These are phyloP conservation scores for Corylus americana DNA, from an alignment of 306 rosid genomes.

Conservation along the genomic window DNA sequence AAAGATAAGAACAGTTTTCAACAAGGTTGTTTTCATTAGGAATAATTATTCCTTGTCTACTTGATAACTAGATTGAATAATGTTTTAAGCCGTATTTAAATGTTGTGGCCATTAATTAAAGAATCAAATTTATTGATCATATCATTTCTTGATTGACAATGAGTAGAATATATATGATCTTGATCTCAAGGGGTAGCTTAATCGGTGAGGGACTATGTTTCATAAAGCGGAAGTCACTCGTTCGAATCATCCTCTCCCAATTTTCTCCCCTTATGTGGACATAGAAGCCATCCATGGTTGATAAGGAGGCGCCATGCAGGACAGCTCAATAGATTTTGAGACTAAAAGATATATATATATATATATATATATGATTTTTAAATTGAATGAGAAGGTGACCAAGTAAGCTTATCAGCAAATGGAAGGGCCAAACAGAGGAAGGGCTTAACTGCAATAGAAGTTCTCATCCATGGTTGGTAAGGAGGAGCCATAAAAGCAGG, in stretches of 20 bases:
- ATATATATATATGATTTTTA: not conserved
- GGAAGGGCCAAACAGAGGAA: not conserved
- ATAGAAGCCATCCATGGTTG: too few relatives aligned
- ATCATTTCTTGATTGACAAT: not conserved
- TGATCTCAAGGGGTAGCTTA: too few relatives aligned
- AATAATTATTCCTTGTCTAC: not conserved
- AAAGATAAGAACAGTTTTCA: not conserved
- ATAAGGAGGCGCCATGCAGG: too few relatives aligned
- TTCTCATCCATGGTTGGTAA: too few relatives aligned
- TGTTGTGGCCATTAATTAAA: too few relatives aligned
- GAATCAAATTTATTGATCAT: too few relatives aligned
- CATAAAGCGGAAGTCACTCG: too few relatives aligned
- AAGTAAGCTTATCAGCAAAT: not conserved
- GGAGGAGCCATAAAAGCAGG: too few relatives aligned
- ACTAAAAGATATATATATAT: too few relatives aligned
- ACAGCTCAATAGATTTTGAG: too few relatives aligned
- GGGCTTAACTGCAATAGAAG: not conserved
- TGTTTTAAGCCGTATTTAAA: not conserved
- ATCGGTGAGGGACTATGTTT: fast-evolving
- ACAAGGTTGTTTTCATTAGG: slow-evolving; percentile 10
- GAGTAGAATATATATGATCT: not conserved
- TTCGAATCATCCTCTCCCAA: too few relatives aligned
- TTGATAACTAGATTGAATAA: not conserved
- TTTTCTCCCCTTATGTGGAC: too few relatives aligned
- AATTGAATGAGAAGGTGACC: not conserved